phyloP scores from a whole-genome alignment of 2,329 filamentous ascomycete genomes.

The Fusarium setosum region DNA sequence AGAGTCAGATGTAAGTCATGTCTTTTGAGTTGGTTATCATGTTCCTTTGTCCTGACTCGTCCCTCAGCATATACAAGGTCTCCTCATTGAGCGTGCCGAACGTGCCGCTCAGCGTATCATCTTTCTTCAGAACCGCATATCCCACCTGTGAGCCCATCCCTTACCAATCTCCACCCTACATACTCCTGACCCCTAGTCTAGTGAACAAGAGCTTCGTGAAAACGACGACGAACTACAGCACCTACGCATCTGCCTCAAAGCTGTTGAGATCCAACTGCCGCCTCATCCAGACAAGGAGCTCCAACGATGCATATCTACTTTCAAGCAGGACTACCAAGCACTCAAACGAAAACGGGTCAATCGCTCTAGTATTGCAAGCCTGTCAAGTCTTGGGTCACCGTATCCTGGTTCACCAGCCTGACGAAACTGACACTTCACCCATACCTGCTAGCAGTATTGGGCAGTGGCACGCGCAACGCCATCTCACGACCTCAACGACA shows the following conservation, averaged over 20 bases:
- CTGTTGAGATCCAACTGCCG: slow-evolving; percentile 69
- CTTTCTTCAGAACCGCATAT: slow-evolving; percentile 68
- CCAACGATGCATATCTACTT: slow-evolving; percentile 67
- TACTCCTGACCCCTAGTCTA: slow-evolving; percentile 44
- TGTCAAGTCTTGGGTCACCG: slow-evolving; percentile 43
- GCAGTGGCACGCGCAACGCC: slow-evolving; percentile 26
- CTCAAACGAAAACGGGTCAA: slow-evolving; percentile 60
- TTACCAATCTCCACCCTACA: too few relatives aligned
- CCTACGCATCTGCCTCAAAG: slow-evolving; percentile 71
- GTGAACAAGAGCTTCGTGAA: slow-evolving; percentile 65
- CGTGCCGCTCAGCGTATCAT: slow-evolving; percentile 68
- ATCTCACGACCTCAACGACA: slow-evolving; percentile 36
- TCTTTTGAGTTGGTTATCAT: not conserved
- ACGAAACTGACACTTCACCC: slow-evolving; percentile 8
- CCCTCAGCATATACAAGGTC: slow-evolving; percentile 67
- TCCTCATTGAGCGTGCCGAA: slow-evolving; percentile 69
- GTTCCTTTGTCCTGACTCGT: slow-evolving; percentile 41
- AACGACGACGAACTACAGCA: slow-evolving; percentile 71
- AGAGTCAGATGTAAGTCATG: slow-evolving; percentile 64
- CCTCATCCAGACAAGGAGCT: slow-evolving; percentile 66
- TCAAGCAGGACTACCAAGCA: slow-evolving; percentile 68
- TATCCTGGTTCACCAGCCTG: slow-evolving; percentile 40
- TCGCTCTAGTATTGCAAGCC: slow-evolving; percentile 45
- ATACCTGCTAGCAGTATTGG: slow-evolving; percentile 3
- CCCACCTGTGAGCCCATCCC: slow-evolving; percentile 62